Evolutionary conservation across 495 filamentous ascomycete genomes (phyloP), one percentile per base, ranked within the genome.

Genomic region (Aspergillus leporis): DNA sequence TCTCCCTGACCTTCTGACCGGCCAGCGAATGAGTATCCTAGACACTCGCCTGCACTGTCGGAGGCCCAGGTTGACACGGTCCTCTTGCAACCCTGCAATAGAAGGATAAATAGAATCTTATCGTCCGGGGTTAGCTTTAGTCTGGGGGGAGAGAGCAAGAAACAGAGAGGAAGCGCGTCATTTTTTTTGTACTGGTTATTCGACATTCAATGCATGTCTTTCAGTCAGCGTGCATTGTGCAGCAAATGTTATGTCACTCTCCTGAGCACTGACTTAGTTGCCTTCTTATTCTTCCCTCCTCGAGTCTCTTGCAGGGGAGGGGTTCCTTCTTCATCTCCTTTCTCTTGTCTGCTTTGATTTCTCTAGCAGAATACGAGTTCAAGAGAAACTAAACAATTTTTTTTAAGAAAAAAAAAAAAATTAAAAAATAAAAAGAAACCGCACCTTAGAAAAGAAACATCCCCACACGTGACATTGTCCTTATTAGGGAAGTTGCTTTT

Each of bases 401-500:
- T n/a, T 41, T 5, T 1, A 41, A 16, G 38, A 7, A 5, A 23
- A 45, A 28, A 9, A 41, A 38, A 19, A 36, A 55, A 21, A 28
- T 18, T 18, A 28, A 32, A 7, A 54, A 54, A 41, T 22, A 36
- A 8, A 21, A 54, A 9, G 13, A 28, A 52, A 32, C 5, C 25
- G 19, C n/a, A 40, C n/a, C 25, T 7, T 7, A 49, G 16, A 28
- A 46, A 45, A 46, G 41, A 43, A 2, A 32, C 38, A 46, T 21
- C 23, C 8, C 48, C 56, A 51, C 56, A 59, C 56, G 56, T 59
- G 56, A 59, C 56, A 36, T 23, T 23, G 31, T 18, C 51, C 58
- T 19, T n/a, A 40, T 38, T 51, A 28, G 55, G 55, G 36, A 32
- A 58, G 45, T 40, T 58, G 55, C 45, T 19, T 38, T 55, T 55